phyloP scores from a whole-genome alignment of 2,329 filamentous ascomycete species.

The Chaetomiaceae sp. region DNA sequence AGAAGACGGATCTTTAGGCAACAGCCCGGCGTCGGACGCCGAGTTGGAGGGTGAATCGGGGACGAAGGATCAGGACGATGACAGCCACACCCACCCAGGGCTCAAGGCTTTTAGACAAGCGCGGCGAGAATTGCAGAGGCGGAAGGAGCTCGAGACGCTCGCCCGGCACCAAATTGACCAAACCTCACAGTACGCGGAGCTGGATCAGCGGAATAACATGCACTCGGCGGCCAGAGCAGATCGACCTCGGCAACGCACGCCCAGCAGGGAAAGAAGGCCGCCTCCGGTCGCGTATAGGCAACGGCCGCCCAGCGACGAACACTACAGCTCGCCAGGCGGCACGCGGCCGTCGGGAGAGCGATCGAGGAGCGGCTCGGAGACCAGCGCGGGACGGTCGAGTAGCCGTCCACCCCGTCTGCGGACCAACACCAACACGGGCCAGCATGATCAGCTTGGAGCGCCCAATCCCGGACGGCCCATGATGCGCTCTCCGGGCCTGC shows the following conservation, averaged over 20 bases:
- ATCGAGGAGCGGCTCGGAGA: conserved; percentile 53
- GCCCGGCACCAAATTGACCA: conserved; percentile 36
- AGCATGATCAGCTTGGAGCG: conserved; percentile 34
- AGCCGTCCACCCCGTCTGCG: conserved; percentile 39
- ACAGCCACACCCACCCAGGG: conserved; percentile 41
- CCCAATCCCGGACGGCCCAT: conserved; percentile 31
- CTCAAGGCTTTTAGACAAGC: conserved; percentile 55
- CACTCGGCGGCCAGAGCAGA: conserved; percentile 16
- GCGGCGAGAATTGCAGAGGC: conserved; percentile 51
- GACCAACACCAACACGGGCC: conserved; percentile 32
- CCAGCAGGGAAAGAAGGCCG: conserved; percentile 42
- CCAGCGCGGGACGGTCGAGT: conserved; percentile 42
- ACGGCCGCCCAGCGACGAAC: conserved; percentile 43
- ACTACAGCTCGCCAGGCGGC: conserved; percentile 29
- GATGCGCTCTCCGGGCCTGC: conserved; percentile 44
- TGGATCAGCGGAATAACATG: conserved; percentile 9
- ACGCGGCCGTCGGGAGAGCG: conserved; percentile 39
- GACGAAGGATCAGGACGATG: conserved; percentile 34
- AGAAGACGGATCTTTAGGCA: conserved; percentile 2
- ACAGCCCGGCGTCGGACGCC: conserved; percentile 10
- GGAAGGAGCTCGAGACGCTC: conserved; percentile 50
- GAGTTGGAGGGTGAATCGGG: conserved; percentile 16
- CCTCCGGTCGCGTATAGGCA: conserved; percentile 43
- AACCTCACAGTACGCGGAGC: conserved; percentile 17
- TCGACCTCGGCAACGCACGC: conserved; percentile 31